Percentiles rank a stretch among this genome's conserved stretches.
Evolutionary conservation across 2,329 filamentous ascomycete species (phyloP).

Genomic region (Exophiala phaeomuriformis): DNA sequence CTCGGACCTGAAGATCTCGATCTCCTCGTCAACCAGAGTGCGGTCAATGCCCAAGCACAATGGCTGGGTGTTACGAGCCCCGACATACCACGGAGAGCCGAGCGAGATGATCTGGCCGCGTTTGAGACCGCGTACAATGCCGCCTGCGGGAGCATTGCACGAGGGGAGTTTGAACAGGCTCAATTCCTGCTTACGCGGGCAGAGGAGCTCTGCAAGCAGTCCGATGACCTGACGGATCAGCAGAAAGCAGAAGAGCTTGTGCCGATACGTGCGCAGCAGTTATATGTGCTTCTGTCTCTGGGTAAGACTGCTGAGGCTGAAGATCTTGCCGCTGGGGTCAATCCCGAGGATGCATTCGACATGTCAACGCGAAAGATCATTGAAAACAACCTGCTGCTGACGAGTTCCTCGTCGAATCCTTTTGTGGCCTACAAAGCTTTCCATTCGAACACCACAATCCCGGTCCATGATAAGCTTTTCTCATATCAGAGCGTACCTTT

Average conservation of each 20-base stretch:
- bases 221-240: conserved; percentile 52
- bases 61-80: conserved; percentile 50
- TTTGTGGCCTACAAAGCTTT: conserved; percentile 53
- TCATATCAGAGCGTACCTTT: conserved; percentile 50
- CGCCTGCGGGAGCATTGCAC: conserved; percentile 55
- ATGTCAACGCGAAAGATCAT: conserved; percentile 53
- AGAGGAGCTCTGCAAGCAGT: conserved; percentile 53
- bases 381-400: conserved; percentile 51
- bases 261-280: conserved; percentile 54
- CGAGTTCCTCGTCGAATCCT: conserved; percentile 46
- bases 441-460: conserved; percentile 44
- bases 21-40: conserved; percentile 54
- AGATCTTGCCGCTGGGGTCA: conserved; percentile 45
- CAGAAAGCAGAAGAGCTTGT: conserved; percentile 54
- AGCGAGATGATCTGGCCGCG: conserved; percentile 53
- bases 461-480: conserved; percentile 51
- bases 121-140: conserved; percentile 61
- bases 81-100: conserved; percentile 47
- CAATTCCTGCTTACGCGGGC: conserved; percentile 54
- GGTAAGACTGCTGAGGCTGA: conserved; percentile 52
- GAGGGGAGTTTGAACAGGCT: conserved; percentile 51
- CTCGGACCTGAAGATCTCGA: conserved; percentile 50
- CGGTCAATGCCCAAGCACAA: conserved; percentile 55
- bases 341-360: conserved; percentile 49
- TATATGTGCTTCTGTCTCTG: conserved; percentile 51